These are phyloP conservation scores for Blattamonas nauphoetae DNA, from an alignment of 78 protist species.

Conservation along the genomic window DNA sequence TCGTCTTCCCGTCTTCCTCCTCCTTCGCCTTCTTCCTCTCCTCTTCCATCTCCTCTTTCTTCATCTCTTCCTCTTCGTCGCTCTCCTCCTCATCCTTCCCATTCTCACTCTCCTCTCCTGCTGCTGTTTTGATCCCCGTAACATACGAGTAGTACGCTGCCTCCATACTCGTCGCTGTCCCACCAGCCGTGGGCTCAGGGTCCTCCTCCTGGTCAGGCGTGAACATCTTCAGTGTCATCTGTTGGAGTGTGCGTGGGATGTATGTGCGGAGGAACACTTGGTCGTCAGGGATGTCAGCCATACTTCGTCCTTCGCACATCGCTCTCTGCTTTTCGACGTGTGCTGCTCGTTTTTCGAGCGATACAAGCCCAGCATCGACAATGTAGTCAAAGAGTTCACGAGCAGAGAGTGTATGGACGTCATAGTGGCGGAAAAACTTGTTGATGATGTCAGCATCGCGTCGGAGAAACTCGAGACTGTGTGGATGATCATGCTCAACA, in stretches of 20 bases:
- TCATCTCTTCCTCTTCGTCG: no score
- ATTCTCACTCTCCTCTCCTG: no score
- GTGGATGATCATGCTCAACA: slow-evolving; percentile 93
- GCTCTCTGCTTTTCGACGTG: slow-evolving; percentile 49
- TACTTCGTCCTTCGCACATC: slow-evolving; percentile 39
- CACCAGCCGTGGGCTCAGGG: no score
- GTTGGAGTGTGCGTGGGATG: slow-evolving; percentile 41
- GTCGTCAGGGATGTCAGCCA: slow-evolving; percentile 7
- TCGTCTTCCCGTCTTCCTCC: no score
- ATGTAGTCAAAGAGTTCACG: slow-evolving; percentile 72
- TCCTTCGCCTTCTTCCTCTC: no score
- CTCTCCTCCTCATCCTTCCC: no score
- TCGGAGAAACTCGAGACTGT: slow-evolving; percentile 86
- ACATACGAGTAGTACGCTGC: no score
- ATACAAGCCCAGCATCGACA: slow-evolving; percentile 43
- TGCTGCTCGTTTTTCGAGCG: slow-evolving; percentile 41
- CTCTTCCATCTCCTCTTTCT: no score
- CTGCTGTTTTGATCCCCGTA: no score
- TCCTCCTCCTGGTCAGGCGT: no score
- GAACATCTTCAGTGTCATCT: no score
- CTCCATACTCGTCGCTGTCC: no score
- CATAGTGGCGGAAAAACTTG: background rate
- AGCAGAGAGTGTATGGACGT: slow-evolving; percentile 26
- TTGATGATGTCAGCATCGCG: slow-evolving; percentile 37
- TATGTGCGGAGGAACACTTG: slow-evolving; percentile 30